phyloP scores from a whole-genome alignment of 345 rosid genomes.

The Hypericum perforatum region DNA sequence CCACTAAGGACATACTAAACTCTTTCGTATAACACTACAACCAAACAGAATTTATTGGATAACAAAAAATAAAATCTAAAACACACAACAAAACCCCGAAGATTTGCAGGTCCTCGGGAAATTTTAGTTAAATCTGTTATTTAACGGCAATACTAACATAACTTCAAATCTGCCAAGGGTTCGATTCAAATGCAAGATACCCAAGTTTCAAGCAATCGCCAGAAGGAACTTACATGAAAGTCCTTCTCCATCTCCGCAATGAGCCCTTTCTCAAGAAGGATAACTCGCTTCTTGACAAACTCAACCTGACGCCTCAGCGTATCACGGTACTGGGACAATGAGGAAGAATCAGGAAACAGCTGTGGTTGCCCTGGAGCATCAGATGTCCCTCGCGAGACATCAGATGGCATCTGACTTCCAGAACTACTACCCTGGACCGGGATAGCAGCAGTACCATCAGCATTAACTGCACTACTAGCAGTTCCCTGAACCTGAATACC shows the following conservation, averaged over 20 bases:
- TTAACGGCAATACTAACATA: too few relatives aligned
- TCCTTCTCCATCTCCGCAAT: constrained; percentile 60
- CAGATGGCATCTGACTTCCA: constrained; percentile 38
- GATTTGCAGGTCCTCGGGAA: too few relatives aligned
- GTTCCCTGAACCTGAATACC: constrained; percentile 59
- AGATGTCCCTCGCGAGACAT: constrained; percentile 38
- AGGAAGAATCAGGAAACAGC: constrained; percentile 36
- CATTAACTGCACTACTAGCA: constrained; percentile 32
- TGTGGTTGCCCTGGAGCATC: constrained; percentile 38
- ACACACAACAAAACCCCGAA: too few relatives aligned
- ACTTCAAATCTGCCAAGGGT: not conserved
- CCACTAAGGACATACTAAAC: too few relatives aligned
- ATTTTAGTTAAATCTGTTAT: too few relatives aligned
- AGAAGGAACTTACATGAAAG: constrained; percentile 43
- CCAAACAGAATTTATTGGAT: too few relatives aligned
- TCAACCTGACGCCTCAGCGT: constrained; percentile 91
- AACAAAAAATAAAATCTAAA: too few relatives aligned
- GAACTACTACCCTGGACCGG: constrained; percentile 35
- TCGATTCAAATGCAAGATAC: constrained; percentile 1
- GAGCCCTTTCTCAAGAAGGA: constrained; percentile 80
- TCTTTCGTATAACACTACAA: too few relatives aligned
- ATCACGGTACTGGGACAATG: constrained; percentile 65
- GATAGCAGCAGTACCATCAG: constrained; percentile 39
- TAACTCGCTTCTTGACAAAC: constrained; percentile 88
- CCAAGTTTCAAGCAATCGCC: not conserved